Evolutionary conservation across 345 rosid species (phyloP).

Genomic region (Euphorbia peplus): DNA sequence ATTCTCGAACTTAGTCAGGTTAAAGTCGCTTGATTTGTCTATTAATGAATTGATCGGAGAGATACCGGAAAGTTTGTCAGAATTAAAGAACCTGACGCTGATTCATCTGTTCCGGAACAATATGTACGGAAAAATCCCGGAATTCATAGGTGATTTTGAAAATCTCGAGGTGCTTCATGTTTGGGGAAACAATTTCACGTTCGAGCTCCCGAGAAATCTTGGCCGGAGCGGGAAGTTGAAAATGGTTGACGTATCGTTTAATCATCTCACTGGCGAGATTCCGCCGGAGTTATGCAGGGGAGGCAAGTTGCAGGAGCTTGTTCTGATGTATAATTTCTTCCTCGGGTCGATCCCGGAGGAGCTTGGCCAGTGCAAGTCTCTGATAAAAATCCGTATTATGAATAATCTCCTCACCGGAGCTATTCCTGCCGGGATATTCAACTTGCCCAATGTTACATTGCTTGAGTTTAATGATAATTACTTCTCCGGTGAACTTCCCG

Average conservation of each 20-base stretch:
- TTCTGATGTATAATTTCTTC: slow-evolving; percentile 68
- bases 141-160: slow-evolving; percentile 62
- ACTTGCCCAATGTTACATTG: slow-evolving; percentile 38
- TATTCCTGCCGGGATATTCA: slow-evolving; percentile 71
- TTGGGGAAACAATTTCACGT: slow-evolving; percentile 80
- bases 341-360: slow-evolving; percentile 65
- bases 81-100: slow-evolving; percentile 47
- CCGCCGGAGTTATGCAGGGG: slow-evolving; percentile 72
- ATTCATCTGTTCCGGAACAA: slow-evolving; percentile 63
- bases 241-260: slow-evolving; percentile 56
- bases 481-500: slow-evolving; percentile 74
- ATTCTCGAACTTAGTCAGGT: slow-evolving; percentile 54
- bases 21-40: slow-evolving; percentile 76
- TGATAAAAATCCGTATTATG: slow-evolving; percentile 47
- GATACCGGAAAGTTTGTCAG: slow-evolving; percentile 57
- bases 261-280: slow-evolving; percentile 70
- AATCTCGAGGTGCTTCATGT: slow-evolving; percentile 57
- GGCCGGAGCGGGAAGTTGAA: slow-evolving; percentile 64
- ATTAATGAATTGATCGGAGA: slow-evolving; percentile 61
- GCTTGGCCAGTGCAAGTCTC: slow-evolving; percentile 64
- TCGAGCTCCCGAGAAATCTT: slow-evolving; percentile 54
- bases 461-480: slow-evolving; percentile 58
- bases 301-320: slow-evolving; percentile 42
- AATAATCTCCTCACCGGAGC: slow-evolving; percentile 57
- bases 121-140: slow-evolving; percentile 63